These are phyloP conservation scores for Physaria fendleri DNA, from an alignment of 345 rosid species.

Conservation along the genomic window DNA sequence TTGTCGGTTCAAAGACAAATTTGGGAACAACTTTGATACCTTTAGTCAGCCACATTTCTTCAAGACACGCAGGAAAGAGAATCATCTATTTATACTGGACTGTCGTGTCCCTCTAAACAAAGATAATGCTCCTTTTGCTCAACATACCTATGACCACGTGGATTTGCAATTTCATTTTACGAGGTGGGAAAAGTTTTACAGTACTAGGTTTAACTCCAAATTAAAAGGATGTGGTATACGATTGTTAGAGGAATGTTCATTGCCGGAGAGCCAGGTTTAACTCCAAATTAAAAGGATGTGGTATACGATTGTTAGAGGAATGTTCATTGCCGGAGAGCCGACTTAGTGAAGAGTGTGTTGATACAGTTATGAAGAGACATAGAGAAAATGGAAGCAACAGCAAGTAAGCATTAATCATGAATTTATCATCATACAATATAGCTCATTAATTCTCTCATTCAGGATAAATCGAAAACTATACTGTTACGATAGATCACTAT, in stretches of 20 bases:
- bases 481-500: not conserved
- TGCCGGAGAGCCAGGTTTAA: too few relatives aligned
- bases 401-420: not conserved
- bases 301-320: too few relatives aligned
- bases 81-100: not conserved
- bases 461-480: not conserved
- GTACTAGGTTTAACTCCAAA: not conserved
- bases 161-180: not conserved
- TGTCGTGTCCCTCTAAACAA: not conserved
- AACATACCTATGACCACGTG: not conserved
- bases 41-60: not conserved
- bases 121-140: not conserved
- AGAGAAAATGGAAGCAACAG: not conserved
- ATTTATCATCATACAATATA: not conserved
- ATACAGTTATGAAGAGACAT: not conserved
- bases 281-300: too few relatives aligned
- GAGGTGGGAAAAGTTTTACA: too few relatives aligned
- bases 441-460: not conserved
- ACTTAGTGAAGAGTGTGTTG: not conserved
- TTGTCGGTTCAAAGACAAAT: not conserved
- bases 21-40: not conserved
- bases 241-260: not conserved
- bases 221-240: too few relatives aligned
- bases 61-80: accelerated
- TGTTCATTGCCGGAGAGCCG: too few relatives aligned